Percentiles rank a stretch among this genome's conserved stretches.
These are phyloP conservation scores for Geotrichum candidum DNA, from an alignment of 1,139 yeast species.

Conservation along the genomic window DNA sequence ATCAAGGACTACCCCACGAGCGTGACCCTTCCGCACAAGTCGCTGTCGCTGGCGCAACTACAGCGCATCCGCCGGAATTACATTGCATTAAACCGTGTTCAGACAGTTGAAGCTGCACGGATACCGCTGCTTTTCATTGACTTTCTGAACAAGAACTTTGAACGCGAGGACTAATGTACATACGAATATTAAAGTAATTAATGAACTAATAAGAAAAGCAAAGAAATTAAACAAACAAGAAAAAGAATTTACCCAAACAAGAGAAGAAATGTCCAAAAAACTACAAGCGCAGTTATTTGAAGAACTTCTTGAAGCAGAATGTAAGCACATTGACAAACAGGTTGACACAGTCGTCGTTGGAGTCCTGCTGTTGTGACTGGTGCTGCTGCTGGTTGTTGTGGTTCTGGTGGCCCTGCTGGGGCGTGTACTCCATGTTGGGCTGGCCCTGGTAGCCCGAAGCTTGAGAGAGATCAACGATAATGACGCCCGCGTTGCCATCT, in stretches of 20 bases:
- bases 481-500: conserved; percentile 70
- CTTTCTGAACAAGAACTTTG: conserved; percentile 54
- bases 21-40: conserved; percentile 58
- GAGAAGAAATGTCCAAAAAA: conserved; percentile 3
- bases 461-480: conserved; percentile 56
- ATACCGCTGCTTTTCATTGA: conserved; percentile 69
- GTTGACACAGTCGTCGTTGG: conserved; percentile 24
- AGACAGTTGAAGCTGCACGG: conserved; percentile 59
- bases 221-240: not conserved
- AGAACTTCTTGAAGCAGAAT: conserved; percentile 20
- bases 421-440: conserved; percentile 2
- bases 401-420: conserved; percentile 22
- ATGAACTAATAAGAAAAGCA: not conserved
- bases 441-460: conserved; percentile 34
- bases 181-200: not conserved
- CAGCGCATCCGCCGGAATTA: conserved; percentile 82
- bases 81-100: conserved; percentile 69
- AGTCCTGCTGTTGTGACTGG: conserved; percentile 29
- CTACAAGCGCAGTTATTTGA: conserved; percentile 9
- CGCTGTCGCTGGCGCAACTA: conserved; percentile 66
- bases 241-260: not conserved
- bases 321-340: conserved; percentile 23
- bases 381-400: conserved; percentile 21
- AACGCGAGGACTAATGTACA: conserved; percentile 19
- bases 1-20: conserved; percentile 37